phyloP scores from a whole-genome alignment of 768 basidiomycete species.

The Termitomyces titanicus region DNA sequence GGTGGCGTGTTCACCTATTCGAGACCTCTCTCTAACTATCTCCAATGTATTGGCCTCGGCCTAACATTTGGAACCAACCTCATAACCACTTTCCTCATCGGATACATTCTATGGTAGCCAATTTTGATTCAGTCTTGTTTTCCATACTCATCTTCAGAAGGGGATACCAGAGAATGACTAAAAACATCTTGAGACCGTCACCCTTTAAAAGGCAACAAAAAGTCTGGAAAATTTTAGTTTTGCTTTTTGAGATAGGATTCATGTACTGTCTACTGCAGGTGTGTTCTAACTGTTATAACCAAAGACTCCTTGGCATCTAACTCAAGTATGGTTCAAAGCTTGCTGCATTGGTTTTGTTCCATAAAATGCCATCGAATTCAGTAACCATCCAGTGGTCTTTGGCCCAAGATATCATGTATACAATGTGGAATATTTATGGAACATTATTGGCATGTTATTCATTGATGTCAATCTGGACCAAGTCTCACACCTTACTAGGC shows the following conservation, averaged over 20 bases:
- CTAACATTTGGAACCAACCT: background rate
- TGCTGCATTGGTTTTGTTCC: too few species aligned
- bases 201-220: background rate
- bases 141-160: background rate
- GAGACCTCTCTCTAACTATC: background rate
- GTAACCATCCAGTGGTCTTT: too few species aligned
- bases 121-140: background rate
- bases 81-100: background rate
- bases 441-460: too few species aligned
- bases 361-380: too few species aligned
- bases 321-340: too few species aligned
- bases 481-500: too few species aligned
- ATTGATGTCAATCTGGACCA: too few species aligned
- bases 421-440: too few species aligned
- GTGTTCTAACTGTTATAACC: background rate
- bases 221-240: background rate
- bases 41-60: background rate
- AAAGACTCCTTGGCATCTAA: too few species aligned
- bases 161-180: background rate
- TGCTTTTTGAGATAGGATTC: background rate
- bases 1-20: background rate
- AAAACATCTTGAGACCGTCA: background rate
- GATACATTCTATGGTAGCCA: background rate
- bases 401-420: too few species aligned
- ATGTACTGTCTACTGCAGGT: background rate